These are phyloP conservation scores for Psidium guajava DNA, from an alignment of 345 rosid species.

Conservation along the genomic window DNA sequence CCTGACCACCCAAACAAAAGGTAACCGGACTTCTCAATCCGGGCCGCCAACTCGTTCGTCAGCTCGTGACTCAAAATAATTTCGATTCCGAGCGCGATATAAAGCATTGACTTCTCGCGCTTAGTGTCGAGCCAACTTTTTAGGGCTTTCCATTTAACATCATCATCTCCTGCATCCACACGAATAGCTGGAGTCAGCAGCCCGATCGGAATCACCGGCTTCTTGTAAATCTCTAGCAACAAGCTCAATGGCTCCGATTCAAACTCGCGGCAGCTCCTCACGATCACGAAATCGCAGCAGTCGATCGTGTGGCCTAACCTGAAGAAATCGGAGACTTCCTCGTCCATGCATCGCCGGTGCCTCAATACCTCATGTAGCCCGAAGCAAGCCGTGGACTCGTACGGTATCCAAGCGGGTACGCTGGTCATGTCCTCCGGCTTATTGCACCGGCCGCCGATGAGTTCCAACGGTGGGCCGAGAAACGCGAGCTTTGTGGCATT, in stretches of 20 bases:
- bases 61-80: not conserved
- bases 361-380: not conserved
- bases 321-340: not conserved
- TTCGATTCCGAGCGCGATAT: not conserved
- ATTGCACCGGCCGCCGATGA: not conserved
- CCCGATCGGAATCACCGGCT: conserved; percentile 4
- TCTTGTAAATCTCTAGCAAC: not conserved
- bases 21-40: conserved; percentile 4
- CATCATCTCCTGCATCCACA: not conserved
- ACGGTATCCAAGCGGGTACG: conserved; percentile 18
- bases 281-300: not conserved
- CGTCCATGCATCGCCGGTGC: conserved; percentile 1
- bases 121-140: too few relatives aligned
- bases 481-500: conserved; percentile 6
- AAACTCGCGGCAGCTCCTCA: conserved; percentile 6
- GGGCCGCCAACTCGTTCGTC: conserved; percentile 8
- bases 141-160: not conserved
- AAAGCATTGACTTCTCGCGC: not conserved
- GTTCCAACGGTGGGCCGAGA: conserved; percentile 3
- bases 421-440: conserved; percentile 15
- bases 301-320: not conserved
- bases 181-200: not conserved
- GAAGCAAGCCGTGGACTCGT: not conserved
- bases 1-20: conserved; percentile 13
- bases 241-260: conserved; percentile 3